phyloP scores from a whole-genome alignment of 257 asterid genomes.

The Hygrophila difformis region DNA sequence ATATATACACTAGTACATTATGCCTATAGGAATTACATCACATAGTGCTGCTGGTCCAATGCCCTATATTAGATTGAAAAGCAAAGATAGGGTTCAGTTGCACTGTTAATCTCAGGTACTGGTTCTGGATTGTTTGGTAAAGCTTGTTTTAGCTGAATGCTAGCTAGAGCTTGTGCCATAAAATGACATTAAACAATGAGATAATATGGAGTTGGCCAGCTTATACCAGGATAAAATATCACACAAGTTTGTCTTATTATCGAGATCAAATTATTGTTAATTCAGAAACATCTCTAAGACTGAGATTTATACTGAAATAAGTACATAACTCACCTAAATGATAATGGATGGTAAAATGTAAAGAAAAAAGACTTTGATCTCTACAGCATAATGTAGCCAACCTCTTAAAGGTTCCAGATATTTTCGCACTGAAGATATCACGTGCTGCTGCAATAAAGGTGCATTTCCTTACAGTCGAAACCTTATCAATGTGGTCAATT shows the following conservation, averaged over 20 bases:
- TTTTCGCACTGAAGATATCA: conserved; percentile 81
- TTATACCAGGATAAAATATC: no score
- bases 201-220: background rate
- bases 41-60: no score
- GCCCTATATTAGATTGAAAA: no score
- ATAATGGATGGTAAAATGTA: conserved; percentile 4
- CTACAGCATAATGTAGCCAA: conserved; percentile 20
- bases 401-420: conserved; percentile 95
- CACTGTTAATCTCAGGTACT: no score
- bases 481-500: conserved; percentile 78
- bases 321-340: conserved; percentile 14
- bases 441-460: conserved; percentile 80
- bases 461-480: conserved; percentile 74
- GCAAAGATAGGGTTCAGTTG: no score
- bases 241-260: no score
- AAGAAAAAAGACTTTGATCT: background rate
- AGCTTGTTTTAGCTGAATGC: no score
- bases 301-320: conserved; percentile 8
- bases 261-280: no score
- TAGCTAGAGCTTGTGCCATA: conserved; percentile 6
- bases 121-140: no score
- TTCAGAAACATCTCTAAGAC: conserved; percentile 7
- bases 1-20: no score
- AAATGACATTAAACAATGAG: background rate
- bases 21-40: no score